Evolutionary conservation across 495 filamentous ascomycete genomes (phyloP).

Genomic region (Aspergillus panamensis): DNA sequence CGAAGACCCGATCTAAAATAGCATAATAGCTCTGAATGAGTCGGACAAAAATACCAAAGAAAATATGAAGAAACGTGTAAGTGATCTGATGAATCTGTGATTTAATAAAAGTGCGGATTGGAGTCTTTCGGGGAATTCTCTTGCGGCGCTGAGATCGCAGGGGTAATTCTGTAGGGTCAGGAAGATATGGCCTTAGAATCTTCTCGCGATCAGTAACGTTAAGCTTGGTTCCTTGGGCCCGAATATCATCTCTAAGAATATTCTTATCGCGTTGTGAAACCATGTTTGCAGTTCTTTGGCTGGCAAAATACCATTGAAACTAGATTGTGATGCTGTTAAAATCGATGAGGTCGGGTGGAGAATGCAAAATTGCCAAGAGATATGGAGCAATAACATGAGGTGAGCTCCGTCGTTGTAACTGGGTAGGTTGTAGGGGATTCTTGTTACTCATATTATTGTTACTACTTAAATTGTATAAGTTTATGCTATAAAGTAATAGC

Average conservation of each 20-base stretch:
- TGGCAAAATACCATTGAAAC: background rate
- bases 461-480: too few relatives aligned
- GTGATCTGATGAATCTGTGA: conserved; percentile 63
- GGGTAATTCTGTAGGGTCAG: conserved; percentile 48
- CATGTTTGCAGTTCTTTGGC: conserved; percentile 38
- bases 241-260: conserved; percentile 62
- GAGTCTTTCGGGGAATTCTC: conserved; percentile 34
- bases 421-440: too few relatives aligned
- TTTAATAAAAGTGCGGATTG: conserved; percentile 65
- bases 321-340: too few relatives aligned
- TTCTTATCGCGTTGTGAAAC: conserved; percentile 52
- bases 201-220: conserved; percentile 64
- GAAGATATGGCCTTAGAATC: conserved; percentile 74
- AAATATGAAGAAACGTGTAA: conserved; percentile 68
- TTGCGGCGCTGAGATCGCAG: conserved; percentile 29
- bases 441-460: too few relatives aligned
- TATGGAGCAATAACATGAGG: too few relatives aligned
- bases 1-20: conserved; percentile 66
- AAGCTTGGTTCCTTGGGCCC: conserved; percentile 54
- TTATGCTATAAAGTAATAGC: too few relatives aligned
- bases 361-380: too few relatives aligned
- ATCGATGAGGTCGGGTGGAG: too few relatives aligned
- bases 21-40: conserved; percentile 74
- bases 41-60: conserved; percentile 85
- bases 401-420: too few relatives aligned